phyloP scores from a whole-genome alignment of 2,329 filamentous ascomycete genomes.

The Cordyceps tenuipes region DNA sequence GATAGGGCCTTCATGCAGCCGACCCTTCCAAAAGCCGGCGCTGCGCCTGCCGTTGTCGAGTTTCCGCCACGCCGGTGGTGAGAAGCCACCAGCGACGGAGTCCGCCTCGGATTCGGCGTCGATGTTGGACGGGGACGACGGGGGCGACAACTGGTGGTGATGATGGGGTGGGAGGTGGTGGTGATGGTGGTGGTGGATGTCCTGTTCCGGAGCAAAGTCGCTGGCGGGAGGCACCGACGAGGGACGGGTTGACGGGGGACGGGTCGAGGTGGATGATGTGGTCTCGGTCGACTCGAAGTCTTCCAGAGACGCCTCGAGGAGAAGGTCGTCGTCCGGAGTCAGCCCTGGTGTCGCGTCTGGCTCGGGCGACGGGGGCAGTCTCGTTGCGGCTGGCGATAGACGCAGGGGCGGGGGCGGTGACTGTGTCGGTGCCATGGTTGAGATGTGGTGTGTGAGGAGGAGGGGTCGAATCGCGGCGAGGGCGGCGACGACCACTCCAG shows the following conservation, averaged over 20 bases:
- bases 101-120: slow-evolving; percentile 37
- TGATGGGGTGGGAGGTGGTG: too few species aligned
- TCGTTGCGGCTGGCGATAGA: not conserved
- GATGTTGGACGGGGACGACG: slow-evolving; percentile 12
- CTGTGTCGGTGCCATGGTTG: not conserved
- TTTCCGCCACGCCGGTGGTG: slow-evolving; percentile 52
- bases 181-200: slow-evolving; percentile 2
- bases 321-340: slow-evolving; percentile 26
- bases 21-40: slow-evolving; percentile 51
- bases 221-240: slow-evolving; percentile 25
- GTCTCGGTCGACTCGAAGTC: slow-evolving; percentile 37
- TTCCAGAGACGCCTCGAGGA: slow-evolving; percentile 44
- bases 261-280: slow-evolving; percentile 17
- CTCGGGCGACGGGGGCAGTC: slow-evolving; percentile 1
- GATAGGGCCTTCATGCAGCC: slow-evolving; percentile 39
- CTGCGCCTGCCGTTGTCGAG: slow-evolving; percentile 51
- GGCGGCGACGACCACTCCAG: not conserved
- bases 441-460: not conserved
- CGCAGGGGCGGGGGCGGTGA: not conserved
- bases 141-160: too few species aligned
- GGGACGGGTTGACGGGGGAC: slow-evolving; percentile 22
- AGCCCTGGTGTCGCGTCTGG: not conserved
- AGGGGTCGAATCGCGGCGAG: not conserved
- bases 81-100: slow-evolving; percentile 47
- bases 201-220: slow-evolving; percentile 28